Percentiles rank a stretch among this genome's conserved stretches.
phyloP scores from a whole-genome alignment of 805 yeast species.

The Barnettozyma sp. region DNA sequence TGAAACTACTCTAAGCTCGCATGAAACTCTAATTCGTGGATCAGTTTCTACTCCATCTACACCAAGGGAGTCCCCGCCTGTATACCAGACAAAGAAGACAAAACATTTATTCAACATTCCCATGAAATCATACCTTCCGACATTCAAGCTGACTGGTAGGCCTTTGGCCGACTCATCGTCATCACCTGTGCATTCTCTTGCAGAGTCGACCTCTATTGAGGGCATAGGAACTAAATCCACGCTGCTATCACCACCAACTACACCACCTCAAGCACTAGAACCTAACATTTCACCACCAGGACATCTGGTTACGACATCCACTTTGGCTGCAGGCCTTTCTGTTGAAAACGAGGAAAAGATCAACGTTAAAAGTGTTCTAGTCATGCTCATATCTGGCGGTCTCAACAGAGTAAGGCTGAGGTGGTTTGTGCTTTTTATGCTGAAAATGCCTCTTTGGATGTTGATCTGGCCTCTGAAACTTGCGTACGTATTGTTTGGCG shows the following conservation, averaged over 20 bases:
- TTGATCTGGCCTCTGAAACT: slow-evolving; percentile 1
- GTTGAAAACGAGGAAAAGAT: background rate
- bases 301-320: no score
- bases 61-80: background rate
- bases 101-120: slow-evolving; percentile 4
- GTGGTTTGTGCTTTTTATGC: background rate
- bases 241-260: background rate
- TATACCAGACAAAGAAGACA: background rate
- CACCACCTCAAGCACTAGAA: background rate
- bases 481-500: background rate
- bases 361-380: background rate
- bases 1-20: no score
- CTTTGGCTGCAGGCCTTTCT: background rate
- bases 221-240: slow-evolving; percentile 1
- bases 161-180: background rate
- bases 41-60: background rate
- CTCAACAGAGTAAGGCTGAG: slow-evolving; percentile 1
- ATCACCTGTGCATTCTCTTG: background rate
- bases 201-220: background rate
- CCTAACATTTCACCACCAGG: no score
- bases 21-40: background rate
- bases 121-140: slow-evolving; percentile 5
- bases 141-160: slow-evolving; percentile 5
- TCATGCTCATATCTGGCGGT: background rate
- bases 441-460: slow-evolving; percentile 2